Evolutionary conservation across 768 basidiomycete genomes (phyloP).

Genomic region (Dioszegia aurantiaca): DNA sequence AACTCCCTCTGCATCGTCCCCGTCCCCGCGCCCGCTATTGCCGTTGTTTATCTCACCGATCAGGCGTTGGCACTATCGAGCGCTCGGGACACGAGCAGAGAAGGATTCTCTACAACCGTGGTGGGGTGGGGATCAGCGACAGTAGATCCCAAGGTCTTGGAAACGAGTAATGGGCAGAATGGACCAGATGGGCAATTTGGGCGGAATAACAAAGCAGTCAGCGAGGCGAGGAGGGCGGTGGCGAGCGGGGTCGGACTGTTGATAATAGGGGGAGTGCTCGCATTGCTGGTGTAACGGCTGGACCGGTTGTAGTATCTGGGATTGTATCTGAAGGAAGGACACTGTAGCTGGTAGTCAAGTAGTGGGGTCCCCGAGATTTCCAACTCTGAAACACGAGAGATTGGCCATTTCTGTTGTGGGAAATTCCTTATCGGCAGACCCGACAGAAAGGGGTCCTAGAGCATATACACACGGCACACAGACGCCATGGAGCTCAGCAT

Average conservation of each 20-base stretch:
- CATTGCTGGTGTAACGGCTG: not conserved
- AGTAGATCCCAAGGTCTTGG: conserved; percentile 60
- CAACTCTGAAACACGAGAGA: conserved; percentile 9
- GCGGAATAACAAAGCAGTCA: conserved; percentile 26
- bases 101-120: conserved; percentile 58
- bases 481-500: too few relatives aligned
- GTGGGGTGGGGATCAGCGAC: conserved; percentile 59
- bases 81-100: conserved; percentile 54
- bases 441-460: not conserved
- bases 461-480: not conserved
- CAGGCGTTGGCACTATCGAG: conserved; percentile 50
- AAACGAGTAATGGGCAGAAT: conserved; percentile 64
- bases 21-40: conserved; percentile 69
- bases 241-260: not conserved
- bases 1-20: conserved; percentile 59
- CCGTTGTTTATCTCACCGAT: conserved; percentile 67
- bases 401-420: conserved; percentile 5
- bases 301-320: not conserved
- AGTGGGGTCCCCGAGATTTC: not conserved
- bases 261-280: not conserved
- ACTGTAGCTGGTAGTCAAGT: conserved; percentile 1
- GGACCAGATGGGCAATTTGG: conserved; percentile 40
- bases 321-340: not conserved
- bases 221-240: not conserved
- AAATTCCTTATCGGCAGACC: conserved; percentile 5